phyloP scores from a whole-genome alignment of 805 yeast genomes.

The Pichia cabralensis region DNA sequence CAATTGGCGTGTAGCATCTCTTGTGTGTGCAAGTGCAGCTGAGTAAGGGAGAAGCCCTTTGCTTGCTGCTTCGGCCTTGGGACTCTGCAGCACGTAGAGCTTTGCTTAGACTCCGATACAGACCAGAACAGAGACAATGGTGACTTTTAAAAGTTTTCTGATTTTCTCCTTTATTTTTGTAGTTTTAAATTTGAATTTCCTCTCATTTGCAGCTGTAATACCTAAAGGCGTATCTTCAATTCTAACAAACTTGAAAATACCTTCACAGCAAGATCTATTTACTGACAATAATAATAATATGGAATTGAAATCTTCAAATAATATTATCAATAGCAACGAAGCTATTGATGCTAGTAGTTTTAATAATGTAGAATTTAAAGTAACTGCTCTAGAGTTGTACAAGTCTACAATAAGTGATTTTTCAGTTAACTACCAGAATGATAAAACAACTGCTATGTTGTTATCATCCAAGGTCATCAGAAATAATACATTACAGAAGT shows the following conservation, averaged over 20 bases:
- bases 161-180: background rate
- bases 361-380: background rate
- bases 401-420: constrained; percentile 9
- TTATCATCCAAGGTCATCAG: constrained; percentile 12
- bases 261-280: background rate
- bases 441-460: constrained; percentile 18
- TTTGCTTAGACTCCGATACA: no score
- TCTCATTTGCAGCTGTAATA: constrained; percentile 3
- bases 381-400: constrained; percentile 8
- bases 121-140: no score
- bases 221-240: constrained; percentile 2
- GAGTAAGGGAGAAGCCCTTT: no score
- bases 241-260: background rate
- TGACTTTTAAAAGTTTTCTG: no score
- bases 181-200: no score
- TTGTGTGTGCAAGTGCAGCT: no score
- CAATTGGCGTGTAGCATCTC: no score
- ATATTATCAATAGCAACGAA: background rate
- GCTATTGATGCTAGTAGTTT: background rate
- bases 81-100: no score
- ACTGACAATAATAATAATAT: background rate
- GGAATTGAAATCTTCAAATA: background rate
- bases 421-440: constrained; percentile 9
- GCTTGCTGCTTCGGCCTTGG: no score
- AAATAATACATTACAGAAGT: constrained; percentile 3